Evolutionary conservation across 148 eudicot species (phyloP), one percentile per base, ranked within the genome.

Genomic region (Fallopia convolvulus): DNA sequence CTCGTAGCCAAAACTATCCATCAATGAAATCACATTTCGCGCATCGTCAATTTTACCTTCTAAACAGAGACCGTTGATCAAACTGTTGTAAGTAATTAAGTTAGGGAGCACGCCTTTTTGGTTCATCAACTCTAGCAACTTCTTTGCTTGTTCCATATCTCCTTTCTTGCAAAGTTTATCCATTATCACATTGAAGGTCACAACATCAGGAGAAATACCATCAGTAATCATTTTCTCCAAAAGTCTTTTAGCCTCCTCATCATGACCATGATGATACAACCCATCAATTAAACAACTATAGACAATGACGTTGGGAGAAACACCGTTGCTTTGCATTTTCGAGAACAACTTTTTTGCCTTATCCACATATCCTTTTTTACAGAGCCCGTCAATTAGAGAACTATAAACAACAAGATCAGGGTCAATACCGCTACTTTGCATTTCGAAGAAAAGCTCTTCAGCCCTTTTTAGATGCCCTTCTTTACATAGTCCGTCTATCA

Each of bases 121-220:
- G 12, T n/a, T 74, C 20, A 80, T 77, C 36, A 53, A 23, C 68
- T 72, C 52, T 8, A 71, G 32, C 48, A 71, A 56, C 20, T 76
- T 55, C 63, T 66, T 18, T 55, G 78, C 79, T 53, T 14, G 12
- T 11, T 78, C 61, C 7, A 78, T 53, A 52, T 65, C 53, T 32
- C 78, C 71, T 23, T 74, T 66, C 61, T 75, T 78, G 63, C 78
- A 82, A 42, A 82, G 52, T 33, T 75, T 79, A 72, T 70, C 82
- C 10, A 79, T 74, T 3, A 76, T 36, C 20, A 18, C 8, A 46
- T 13, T 77, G 9, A 52, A 79, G 1, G 60, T 41, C 6, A 6
- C 1, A 33, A 82, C 56, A 65, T 40, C 5, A 0, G 70, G 80
- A 5, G 7, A 3, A 46, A 84, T 42, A 18, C 80, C 78, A 36